Evolutionary conservation across 2,329 filamentous ascomycete genomes (phyloP).

Genomic region (Colletotrichum falcatum): DNA sequence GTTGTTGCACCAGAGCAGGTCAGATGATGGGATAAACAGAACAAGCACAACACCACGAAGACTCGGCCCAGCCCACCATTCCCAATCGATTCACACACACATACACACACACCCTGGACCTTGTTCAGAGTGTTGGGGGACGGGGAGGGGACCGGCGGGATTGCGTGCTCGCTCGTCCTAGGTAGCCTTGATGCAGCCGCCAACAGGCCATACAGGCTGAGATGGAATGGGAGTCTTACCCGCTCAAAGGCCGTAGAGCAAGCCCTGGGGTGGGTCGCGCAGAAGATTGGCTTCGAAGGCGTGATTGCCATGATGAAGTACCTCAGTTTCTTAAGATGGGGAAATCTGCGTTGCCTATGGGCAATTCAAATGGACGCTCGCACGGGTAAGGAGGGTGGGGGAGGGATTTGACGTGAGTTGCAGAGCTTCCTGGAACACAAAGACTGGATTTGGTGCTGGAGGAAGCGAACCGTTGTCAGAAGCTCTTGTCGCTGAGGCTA

Average conservation of each 20-base stretch:
- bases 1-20: neutral
- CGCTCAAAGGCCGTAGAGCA: constrained; percentile 98
- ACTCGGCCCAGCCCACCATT: neutral
- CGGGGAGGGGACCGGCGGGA: constrained; percentile 10
- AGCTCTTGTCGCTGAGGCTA: constrained; percentile 35
- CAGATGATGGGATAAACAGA: neutral
- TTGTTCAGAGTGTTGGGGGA: constrained; percentile 25
- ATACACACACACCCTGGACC: constrained; percentile 39
- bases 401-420: constrained; percentile 26
- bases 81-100: constrained; percentile 23
- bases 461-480: constrained; percentile 31
- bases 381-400: constrained; percentile 22
- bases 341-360: constrained; percentile 18
- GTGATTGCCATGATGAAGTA: constrained; percentile 59
- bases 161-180: constrained; percentile 22
- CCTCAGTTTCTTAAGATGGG: constrained; percentile 34
- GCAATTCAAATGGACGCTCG: constrained; percentile 23
- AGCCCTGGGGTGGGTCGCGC: constrained; percentile 92
- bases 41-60: constrained; percentile 1
- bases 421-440: constrained; percentile 30
- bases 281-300: constrained; percentile 81
- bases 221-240: constrained; percentile 62
- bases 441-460: neutral
- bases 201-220: constrained; percentile 27
- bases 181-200: neutral